Evolutionary conservation across 2,329 filamentous ascomycete species (phyloP), one percentile per base, ranked within the genome.

Genomic region (Aspergillus sojae): DNA sequence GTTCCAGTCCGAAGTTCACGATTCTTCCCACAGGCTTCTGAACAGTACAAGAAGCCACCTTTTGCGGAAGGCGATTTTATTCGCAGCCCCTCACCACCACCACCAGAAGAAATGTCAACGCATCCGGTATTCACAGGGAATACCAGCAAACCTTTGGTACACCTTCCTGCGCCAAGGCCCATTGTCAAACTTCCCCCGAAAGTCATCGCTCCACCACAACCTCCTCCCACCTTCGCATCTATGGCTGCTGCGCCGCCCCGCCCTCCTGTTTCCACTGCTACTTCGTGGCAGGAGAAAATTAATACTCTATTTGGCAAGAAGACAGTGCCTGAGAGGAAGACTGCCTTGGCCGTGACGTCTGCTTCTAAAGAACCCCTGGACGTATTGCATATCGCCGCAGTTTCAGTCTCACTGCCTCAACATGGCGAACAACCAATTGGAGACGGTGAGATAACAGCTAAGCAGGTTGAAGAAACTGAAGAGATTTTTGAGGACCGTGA

Each of bases 401-500:
- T 91, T 5, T 91, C 91, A 0, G 91, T 95, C 2, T 92, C 90
- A 14, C 80, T 94, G 9, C 91, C 89, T 11, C 75, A 73, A 45
- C 70, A 73, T 62, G 65, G 79, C 56, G 76, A 80, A 67, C 60
- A 69, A 5, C 80, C 72, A 21, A 74, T 76, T 32, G 81, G 81
- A 54, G 77, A 80, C 60, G 79, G 80, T 55, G 81, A 83, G 34
- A 74, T 84, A 23, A 83, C 82, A 19, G 88, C 88, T 4, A 91
- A 89, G 72, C 87, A 88, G 55, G 90, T 92, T 79, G 90, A 91
- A 6, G 91, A 93, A 67, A 89, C 91, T 2, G 91, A 93, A 69
- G 90, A 91, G 65, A 92, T 91, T 67, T 94, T 94, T 67, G 91
- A 92, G 72, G 90, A 93, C 72, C 90, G 91, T 71, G 90, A 93